These are phyloP conservation scores for Posidonia oceanica DNA, from an alignment of 116 monocot species.

Conservation along the genomic window DNA sequence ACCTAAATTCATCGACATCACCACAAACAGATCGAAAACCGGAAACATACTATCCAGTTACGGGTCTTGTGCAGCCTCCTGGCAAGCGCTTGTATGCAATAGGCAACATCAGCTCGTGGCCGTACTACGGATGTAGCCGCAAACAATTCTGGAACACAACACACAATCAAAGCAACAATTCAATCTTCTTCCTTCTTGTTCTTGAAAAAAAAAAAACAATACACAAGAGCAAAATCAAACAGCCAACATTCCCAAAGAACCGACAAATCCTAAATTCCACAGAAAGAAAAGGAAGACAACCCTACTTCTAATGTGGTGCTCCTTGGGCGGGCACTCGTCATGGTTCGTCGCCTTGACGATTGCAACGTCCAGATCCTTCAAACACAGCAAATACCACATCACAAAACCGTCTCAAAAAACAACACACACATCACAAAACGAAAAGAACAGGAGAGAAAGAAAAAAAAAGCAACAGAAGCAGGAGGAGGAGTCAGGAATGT, in stretches of 20 bases:
- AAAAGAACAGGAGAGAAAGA: background rate
- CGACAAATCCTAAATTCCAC: no score
- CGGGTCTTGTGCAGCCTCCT: slow-evolving; percentile 74
- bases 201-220: background rate
- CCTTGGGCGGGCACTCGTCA: slow-evolving; percentile 80
- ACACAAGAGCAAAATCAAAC: background rate
- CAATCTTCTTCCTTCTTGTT: background rate
- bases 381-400: background rate
- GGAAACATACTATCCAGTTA: slow-evolving; percentile 59
- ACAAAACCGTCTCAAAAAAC: background rate
- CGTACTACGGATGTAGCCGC: slow-evolving; percentile 46
- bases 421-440: background rate
- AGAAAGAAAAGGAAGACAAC: background rate
- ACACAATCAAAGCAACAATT: background rate
- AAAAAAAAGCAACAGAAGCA: background rate
- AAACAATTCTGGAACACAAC: slow-evolving; percentile 44
- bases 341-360: slow-evolving; percentile 93
- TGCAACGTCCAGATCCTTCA: slow-evolving; percentile 83
- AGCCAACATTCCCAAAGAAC: no score
- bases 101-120: slow-evolving; percentile 71
- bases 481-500: background rate
- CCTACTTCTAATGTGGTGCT: slow-evolving; percentile 77
- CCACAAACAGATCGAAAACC: no score
- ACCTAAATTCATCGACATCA: no score
- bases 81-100: slow-evolving; percentile 68